Evolutionary conservation across 192 early-diverging fungal species (phyloP).

Genomic region (Podochytrium sp.): DNA sequence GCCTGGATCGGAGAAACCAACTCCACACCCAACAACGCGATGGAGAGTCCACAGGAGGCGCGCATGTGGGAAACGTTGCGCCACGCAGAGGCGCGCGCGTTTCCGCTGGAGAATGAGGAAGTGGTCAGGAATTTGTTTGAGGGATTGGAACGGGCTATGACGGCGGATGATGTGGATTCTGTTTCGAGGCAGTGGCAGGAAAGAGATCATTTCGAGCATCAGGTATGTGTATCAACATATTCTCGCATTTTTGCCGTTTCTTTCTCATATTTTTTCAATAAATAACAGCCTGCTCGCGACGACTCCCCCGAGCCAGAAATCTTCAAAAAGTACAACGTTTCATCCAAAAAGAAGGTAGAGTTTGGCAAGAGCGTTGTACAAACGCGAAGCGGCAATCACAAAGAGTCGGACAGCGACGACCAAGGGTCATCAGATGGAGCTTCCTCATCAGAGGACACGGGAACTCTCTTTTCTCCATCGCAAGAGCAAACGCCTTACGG

Average conservation of each 20-base stretch:
- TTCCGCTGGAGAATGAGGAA: slow-evolving; percentile 23
- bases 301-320: not conserved
- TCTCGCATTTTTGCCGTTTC: not conserved
- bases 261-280: not conserved
- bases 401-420: not conserved
- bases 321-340: not conserved
- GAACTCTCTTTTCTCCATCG: slow-evolving; percentile 10
- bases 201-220: not conserved
- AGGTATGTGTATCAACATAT: not conserved
- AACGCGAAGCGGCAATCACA: no score
- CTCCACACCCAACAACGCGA: not conserved
- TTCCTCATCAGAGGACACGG: not conserved
- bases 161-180: slow-evolving; percentile 14
- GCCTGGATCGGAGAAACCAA: slow-evolving; percentile 12
- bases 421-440: not conserved
- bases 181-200: slow-evolving; percentile 14
- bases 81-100: slow-evolving; percentile 28
- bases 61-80: slow-evolving; percentile 23
- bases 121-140: slow-evolving; percentile 19
- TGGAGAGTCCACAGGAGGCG: slow-evolving; percentile 20
- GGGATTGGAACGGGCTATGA: slow-evolving; percentile 12
- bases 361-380: not conserved
- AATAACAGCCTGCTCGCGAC: not conserved
- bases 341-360: not conserved
- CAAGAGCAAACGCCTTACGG: not conserved